A percentile compares a stretch with the other conserved stretches of the same genome.
Conservation (phyloP, 2,329 filamentous ascomycete species). For the Trichoderma sp. region DNA sequence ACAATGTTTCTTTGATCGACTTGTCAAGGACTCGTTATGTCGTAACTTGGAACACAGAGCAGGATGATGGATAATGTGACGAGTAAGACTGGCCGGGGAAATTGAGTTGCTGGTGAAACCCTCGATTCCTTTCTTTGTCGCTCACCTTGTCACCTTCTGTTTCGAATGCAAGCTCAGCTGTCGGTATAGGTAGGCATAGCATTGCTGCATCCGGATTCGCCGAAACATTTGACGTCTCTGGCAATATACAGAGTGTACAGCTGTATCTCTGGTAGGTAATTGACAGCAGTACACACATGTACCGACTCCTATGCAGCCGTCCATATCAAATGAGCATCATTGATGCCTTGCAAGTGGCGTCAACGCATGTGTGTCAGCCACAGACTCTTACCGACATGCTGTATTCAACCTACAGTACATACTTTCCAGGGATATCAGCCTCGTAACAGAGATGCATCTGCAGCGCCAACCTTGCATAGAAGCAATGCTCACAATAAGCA, state of each 20-base stretch:
- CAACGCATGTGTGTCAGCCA: slow-evolving; percentile 16
- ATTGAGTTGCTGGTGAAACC: background rate
- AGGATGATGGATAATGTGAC: background rate
- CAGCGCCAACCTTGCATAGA: background rate
- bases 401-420: too few species aligned
- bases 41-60: background rate
- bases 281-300: too few species aligned
- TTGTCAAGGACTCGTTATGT: background rate
- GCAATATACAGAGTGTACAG: background rate
- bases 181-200: background rate
- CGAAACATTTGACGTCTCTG: background rate
- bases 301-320: background rate
- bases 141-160: background rate
- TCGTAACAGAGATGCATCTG: background rate
- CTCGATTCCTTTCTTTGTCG: background rate
- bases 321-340: background rate
- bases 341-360: background rate
- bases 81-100: background rate
- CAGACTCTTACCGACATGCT: background rate
- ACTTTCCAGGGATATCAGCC: background rate
- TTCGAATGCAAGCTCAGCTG: background rate
- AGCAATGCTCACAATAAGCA: background rate
- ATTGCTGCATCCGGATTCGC: background rate
- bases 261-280: background rate
- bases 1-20: background rate